Evolutionary conservation across 23 red algal species (phyloP).

Genomic region (Gracilaria domingensis): DNA sequence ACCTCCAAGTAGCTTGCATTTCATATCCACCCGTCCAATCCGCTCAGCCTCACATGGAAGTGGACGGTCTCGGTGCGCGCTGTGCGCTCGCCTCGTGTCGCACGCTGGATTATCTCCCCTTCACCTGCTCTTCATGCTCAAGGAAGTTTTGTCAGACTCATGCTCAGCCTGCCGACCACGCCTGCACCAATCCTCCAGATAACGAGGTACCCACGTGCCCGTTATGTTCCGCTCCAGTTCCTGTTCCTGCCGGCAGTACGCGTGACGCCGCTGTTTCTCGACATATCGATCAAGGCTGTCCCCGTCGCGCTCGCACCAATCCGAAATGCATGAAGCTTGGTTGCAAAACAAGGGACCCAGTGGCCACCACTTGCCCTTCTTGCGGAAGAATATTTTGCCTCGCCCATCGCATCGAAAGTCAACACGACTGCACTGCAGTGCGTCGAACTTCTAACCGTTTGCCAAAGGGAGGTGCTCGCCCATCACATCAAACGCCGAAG

Average conservation of each 20-base stretch:
- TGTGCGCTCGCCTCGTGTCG: slow-evolving; percentile 60
- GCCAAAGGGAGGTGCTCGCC: neutral
- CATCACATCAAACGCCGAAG: neutral
- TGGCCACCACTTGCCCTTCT: slow-evolving; percentile 49
- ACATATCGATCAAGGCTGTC: slow-evolving; percentile 62
- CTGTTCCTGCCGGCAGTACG: slow-evolving; percentile 23
- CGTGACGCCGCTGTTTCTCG: slow-evolving; percentile 55
- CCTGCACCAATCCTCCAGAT: slow-evolving; percentile 37
- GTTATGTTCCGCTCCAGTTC: slow-evolving; percentile 52
- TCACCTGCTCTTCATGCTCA: slow-evolving; percentile 44
- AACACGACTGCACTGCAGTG: slow-evolving; percentile 49
- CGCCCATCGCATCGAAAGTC: slow-evolving; percentile 51
- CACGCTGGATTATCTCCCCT: slow-evolving; percentile 61
- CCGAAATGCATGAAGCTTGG: slow-evolving; percentile 41
- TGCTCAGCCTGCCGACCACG: slow-evolving; percentile 38
- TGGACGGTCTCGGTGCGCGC: slow-evolving; percentile 71
- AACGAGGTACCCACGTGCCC: slow-evolving; percentile 60
- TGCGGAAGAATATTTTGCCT: slow-evolving; percentile 63
- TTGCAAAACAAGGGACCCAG: slow-evolving; percentile 59
- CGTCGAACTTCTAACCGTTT: neutral
- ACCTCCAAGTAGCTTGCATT: neutral
- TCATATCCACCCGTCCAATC: neutral
- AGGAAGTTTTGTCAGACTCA: slow-evolving; percentile 40
- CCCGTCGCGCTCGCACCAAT: slow-evolving; percentile 49
- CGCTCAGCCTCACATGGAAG: slow-evolving; percentile 37